These are phyloP conservation scores for Solanum hybrid DNA, from an alignment of 305 asterid species.

Conservation along the genomic window DNA sequence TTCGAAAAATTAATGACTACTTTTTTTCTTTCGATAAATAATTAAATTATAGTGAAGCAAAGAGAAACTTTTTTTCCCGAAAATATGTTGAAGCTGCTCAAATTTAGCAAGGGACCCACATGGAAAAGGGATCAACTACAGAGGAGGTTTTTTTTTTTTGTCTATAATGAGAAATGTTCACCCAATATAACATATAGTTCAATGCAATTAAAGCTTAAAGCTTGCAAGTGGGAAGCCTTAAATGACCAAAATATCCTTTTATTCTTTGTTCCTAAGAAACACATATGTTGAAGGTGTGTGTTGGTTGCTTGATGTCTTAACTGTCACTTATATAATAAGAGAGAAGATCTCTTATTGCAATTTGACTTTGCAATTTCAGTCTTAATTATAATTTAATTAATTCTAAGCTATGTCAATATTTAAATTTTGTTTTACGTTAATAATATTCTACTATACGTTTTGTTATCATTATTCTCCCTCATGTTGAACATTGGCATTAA, in stretches of 20 bases:
- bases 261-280: not conserved
- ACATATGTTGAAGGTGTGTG: not conserved
- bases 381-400: too few relatives aligned
- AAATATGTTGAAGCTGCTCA: too few relatives aligned
- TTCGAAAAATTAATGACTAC: too few relatives aligned
- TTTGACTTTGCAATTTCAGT: not conserved
- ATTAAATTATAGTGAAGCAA: too few relatives aligned
- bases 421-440: too few relatives aligned
- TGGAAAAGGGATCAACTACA: not conserved
- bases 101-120: not conserved
- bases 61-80: too few relatives aligned
- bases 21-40: too few relatives aligned
- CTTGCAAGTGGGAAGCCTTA: not conserved
- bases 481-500: not conserved
- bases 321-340: too few relatives aligned
- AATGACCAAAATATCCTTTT: not conserved
- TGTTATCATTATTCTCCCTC: not conserved
- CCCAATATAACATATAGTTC: not conserved
- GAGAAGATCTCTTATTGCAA: too few relatives aligned
- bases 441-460: not conserved
- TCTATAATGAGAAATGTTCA: not conserved
- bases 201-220: not conserved
- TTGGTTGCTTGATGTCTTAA: too few relatives aligned
- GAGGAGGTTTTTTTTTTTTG: not conserved
- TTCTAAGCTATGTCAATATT: not conserved